These are phyloP conservation scores for Cyclostephanos invisitatus DNA, from an alignment of 108 stramenopile genomes.

Conservation along the genomic window DNA sequence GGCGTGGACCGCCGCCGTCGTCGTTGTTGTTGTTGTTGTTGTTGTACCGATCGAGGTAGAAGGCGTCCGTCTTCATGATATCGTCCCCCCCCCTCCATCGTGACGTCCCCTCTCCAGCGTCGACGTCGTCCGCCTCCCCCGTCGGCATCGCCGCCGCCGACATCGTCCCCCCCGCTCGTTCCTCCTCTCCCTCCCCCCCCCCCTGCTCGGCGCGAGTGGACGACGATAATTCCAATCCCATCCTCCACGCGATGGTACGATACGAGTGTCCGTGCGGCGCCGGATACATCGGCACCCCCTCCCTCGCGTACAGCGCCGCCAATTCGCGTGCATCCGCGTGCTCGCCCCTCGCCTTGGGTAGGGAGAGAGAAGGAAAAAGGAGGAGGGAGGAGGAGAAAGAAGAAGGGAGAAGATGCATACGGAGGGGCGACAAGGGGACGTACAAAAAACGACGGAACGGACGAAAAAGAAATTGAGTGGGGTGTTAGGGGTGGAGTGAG, in stretches of 20 bases:
- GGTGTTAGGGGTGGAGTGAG: too few relatives aligned
- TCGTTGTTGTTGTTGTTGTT: too few relatives aligned
- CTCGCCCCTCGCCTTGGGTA: constrained; percentile 52
- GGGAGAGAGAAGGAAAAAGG: too few relatives aligned
- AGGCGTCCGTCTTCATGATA: constrained; percentile 14
- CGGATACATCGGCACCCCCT: constrained; percentile 85
- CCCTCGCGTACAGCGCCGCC: constrained; percentile 61
- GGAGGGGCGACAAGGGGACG: too few relatives aligned
- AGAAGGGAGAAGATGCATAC: too few relatives aligned
- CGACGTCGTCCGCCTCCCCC: not conserved
- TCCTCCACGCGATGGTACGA: constrained; percentile 74
- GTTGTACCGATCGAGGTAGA: constrained; percentile 21
- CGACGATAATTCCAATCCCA: constrained; percentile 56
- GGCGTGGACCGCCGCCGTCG: too few relatives aligned
- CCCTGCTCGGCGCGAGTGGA: constrained; percentile 22
- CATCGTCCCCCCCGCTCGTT: not conserved
- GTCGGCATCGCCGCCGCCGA: not conserved
- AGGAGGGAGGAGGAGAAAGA: not conserved
- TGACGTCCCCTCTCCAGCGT: not conserved
- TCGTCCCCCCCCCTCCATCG: not conserved
- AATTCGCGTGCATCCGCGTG: constrained; percentile 81
- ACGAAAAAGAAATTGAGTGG: too few relatives aligned
- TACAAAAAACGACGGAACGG: too few relatives aligned
- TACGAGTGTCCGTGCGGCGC: constrained; percentile 67
- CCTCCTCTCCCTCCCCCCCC: constrained; percentile 4